Evolutionary conservation across 2,329 filamentous ascomycete species (phyloP), one percentile per base, ranked within the genome.

Genomic region (Phaeosphaeriaceae sp.): DNA sequence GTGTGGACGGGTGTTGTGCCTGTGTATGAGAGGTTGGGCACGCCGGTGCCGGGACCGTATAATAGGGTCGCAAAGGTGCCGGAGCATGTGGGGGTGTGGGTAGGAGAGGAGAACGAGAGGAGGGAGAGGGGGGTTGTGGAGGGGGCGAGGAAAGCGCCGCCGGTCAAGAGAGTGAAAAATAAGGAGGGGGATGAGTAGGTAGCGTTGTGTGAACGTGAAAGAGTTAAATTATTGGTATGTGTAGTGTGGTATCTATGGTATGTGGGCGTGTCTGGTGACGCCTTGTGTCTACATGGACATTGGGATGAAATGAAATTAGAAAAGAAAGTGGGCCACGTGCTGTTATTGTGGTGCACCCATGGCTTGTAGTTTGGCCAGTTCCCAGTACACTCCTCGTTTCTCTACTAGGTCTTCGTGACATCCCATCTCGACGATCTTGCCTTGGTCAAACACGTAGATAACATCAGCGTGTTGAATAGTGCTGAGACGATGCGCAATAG

Each of bases 371-470:
- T 68, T 65, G 7, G 72, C 75, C 60, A 77, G 56, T 56, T 76
- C 74, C 57, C 68, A 76, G 60, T 82, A 83, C 42, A 80, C 70
- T 0, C 80, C 80, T 49, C 68, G 71, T 57, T 65, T 72, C 4
- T 65, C 69, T 52, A 82, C 70, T 33, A 82, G 57, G 48, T 83
- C 80, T 0, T 84, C 85, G 91, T 98, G 94, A 9, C 88, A 92
- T 5, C 94, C 94, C 66, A 86, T 85, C 81, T 98, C 94, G 1
- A 96, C 91, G 46, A 98, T 87, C 59, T 87, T 85, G 9, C 94
- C 95, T 69, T 92, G 89, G 76, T 97, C 93, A 74, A 98, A 95
- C n/a, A 98, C 94, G 65, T 96, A 97, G 68, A 98, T 98, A 49
- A 94, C 81, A 74, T 98, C 94, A 0, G 94, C 94, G 75, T 95